Conservation (phyloP, 1,284 basidiomycete genomes). For the Cryptococcus sp. region DNA sequence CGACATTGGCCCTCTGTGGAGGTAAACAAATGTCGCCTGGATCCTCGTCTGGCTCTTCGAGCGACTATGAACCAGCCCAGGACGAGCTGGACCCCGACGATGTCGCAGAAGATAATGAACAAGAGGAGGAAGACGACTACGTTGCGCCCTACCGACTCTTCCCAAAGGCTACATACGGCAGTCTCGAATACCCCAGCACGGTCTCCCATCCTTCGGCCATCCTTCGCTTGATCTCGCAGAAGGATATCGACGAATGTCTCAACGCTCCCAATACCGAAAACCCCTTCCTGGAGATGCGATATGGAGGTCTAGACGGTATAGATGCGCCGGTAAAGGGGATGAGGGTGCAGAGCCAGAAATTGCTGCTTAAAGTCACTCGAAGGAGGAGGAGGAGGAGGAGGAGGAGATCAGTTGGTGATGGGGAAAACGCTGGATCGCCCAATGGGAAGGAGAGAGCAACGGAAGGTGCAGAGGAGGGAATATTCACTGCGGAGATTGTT, state of each 20-base stretch:
- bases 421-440: constrained; percentile 13
- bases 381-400: constrained; percentile 48
- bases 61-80: no score
- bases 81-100: not conserved
- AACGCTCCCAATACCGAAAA: constrained; percentile 39
- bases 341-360: constrained; percentile 65
- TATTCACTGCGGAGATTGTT: constrained; percentile 71
- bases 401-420: no score
- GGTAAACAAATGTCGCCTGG: not conserved
- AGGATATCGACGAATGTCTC: constrained; percentile 67
- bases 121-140: no score
- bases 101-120: not conserved
- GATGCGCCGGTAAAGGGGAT: constrained; percentile 76
- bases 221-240: constrained; percentile 62
- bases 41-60: not conserved
- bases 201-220: constrained; percentile 57
- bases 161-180: constrained; percentile 61
- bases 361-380: constrained; percentile 67
- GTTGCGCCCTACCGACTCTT: constrained; percentile 51
- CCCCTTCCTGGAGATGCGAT: constrained; percentile 65
- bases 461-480: constrained; percentile 54
- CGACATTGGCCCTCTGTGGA: no score
- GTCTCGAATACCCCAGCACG: constrained; percentile 85
- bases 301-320: constrained; percentile 66
- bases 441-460: constrained; percentile 7